These are phyloP conservation scores for Wolfiporia cocos DNA, from an alignment of 1,284 basidiomycete species.

Conservation along the genomic window DNA sequence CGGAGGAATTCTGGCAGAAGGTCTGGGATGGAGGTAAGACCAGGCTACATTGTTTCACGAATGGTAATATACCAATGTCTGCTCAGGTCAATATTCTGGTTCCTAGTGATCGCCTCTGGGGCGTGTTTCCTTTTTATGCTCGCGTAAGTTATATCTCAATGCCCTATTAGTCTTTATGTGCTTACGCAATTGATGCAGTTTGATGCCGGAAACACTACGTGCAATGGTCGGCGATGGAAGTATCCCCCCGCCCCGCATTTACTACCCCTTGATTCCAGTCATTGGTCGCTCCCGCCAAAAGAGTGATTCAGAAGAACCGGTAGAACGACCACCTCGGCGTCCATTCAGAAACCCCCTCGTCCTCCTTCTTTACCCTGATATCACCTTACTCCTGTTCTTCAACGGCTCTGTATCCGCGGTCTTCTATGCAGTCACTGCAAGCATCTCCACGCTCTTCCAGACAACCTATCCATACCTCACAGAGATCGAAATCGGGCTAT, in stretches of 20 bases:
- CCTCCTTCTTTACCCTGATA: slow-evolving; percentile 52
- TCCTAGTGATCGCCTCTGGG: slow-evolving; percentile 58
- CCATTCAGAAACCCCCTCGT: slow-evolving; percentile 51
- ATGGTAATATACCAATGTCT: neutral
- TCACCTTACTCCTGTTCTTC: slow-evolving; percentile 53
- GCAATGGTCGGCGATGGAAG: slow-evolving; percentile 52
- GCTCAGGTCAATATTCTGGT: slow-evolving; percentile 73
- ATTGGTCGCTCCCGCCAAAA: slow-evolving; percentile 34
- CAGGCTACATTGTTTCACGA: neutral
- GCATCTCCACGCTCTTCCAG: slow-evolving; percentile 59
- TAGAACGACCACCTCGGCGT: slow-evolving; percentile 26
- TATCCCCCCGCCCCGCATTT: slow-evolving; percentile 37
- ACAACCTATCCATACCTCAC: slow-evolving; percentile 52
- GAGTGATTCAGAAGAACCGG: slow-evolving; percentile 2
- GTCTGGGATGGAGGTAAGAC: slow-evolving; percentile 60
- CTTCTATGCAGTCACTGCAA: slow-evolving; percentile 60
- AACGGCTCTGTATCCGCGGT: slow-evolving; percentile 54
- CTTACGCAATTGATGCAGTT: slow-evolving; percentile 18
- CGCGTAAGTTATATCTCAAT: slow-evolving; percentile 37
- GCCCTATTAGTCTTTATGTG: too few relatives aligned
- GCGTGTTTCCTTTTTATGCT: slow-evolving; percentile 47
- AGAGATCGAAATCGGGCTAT: slow-evolving; percentile 62
- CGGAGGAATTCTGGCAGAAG: slow-evolving; percentile 52
- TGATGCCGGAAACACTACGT: slow-evolving; percentile 51
- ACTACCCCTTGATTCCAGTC: slow-evolving; percentile 49